Evolutionary conservation across 2,329 filamentous ascomycete species (phyloP).

Genomic region (Cercospora sp.): DNA sequence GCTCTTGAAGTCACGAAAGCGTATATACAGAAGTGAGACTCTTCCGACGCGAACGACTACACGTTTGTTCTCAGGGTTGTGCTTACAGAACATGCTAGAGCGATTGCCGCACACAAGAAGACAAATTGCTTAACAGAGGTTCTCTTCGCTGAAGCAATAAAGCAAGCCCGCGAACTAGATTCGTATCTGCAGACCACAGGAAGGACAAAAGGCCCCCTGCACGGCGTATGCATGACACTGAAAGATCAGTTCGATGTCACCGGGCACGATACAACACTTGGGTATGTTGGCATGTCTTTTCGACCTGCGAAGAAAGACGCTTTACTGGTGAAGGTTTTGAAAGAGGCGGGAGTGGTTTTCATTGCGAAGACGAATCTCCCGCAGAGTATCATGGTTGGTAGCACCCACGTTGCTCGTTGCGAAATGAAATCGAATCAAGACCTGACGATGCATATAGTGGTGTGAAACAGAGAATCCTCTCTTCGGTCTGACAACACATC

Average conservation of each 20-base stretch:
- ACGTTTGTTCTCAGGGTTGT: not conserved
- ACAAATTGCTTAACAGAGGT: slow-evolving; percentile 62
- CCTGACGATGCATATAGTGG: slow-evolving; percentile 42
- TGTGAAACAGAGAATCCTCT: slow-evolving; percentile 57
- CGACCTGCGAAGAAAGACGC: slow-evolving; percentile 53
- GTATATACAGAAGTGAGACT: slow-evolving; percentile 24
- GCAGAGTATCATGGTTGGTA: slow-evolving; percentile 51
- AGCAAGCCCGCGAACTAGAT: slow-evolving; percentile 53
- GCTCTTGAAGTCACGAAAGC: slow-evolving; percentile 15
- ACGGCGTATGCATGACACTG: slow-evolving; percentile 46
- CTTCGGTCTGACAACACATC: slow-evolving; percentile 53
- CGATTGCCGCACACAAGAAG: slow-evolving; percentile 24
- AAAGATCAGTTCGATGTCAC: slow-evolving; percentile 61
- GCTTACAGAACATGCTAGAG: slow-evolving; percentile 9
- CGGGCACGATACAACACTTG: slow-evolving; percentile 53
- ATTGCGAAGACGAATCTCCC: slow-evolving; percentile 56
- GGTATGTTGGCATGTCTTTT: slow-evolving; percentile 54
- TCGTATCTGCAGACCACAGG: slow-evolving; percentile 51
- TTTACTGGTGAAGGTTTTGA: slow-evolving; percentile 52
- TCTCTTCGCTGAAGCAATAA: slow-evolving; percentile 56
- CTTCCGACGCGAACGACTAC: not conserved
- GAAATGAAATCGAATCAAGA: not conserved
- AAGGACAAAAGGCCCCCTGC: slow-evolving; percentile 37
- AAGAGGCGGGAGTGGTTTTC: slow-evolving; percentile 53
- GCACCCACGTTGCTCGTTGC: not conserved